Conservation (phyloP, 75 land plant species). For the Cunninghamia lanceolata region DNA sequence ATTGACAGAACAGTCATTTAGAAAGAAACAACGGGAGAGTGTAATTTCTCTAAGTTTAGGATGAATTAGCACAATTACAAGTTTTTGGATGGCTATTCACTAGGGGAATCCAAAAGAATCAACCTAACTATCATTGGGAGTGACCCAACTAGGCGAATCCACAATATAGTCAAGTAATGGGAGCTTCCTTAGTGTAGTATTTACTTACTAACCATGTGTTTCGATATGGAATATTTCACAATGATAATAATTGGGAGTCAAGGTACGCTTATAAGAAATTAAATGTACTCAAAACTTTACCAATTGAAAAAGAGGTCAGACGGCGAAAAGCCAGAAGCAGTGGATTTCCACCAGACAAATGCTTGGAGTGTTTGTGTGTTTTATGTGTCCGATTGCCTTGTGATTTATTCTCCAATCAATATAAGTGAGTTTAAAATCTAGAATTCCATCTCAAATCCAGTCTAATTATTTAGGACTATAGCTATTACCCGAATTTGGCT, state of each 20-base stretch:
- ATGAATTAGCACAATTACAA: neutral
- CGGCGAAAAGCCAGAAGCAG: neutral
- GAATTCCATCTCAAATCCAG: no score
- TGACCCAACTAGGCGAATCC: neutral
- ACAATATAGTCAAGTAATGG: neutral
- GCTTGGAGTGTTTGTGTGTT: no score
- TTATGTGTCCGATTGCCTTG: no score
- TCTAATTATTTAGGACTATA: neutral
- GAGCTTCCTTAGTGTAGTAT: neutral
- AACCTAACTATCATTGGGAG: neutral
- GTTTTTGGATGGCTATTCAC: neutral
- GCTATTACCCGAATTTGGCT: slow-evolving; percentile 22
- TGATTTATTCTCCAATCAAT: no score
- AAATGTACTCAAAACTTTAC: no score
- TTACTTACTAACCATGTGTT: no score
- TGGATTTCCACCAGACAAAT: neutral
- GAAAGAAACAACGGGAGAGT: neutral
- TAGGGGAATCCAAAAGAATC: neutral
- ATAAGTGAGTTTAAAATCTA: no score
- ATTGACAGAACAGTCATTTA: neutral
- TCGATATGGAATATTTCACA: no score
- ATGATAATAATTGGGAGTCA: no score
- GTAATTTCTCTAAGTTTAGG: neutral
- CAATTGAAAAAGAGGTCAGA: no score
- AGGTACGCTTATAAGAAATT: no score